Base-by-base conservation (phyloP, 1,139 yeast species). In the Suhomyces chickasaworum region DNA sequence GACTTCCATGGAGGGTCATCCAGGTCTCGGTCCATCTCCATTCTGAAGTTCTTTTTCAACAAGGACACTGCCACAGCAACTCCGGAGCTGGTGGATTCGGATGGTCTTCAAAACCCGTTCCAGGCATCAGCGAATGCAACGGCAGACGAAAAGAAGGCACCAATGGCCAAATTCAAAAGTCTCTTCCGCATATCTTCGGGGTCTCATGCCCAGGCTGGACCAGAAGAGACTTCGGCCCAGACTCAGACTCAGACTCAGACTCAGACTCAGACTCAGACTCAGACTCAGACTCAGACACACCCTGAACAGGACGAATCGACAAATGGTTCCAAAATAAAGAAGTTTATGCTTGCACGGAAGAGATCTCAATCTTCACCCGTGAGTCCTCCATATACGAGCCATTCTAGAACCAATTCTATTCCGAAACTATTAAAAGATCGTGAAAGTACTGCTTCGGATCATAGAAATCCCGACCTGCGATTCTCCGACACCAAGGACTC, bases 321-420 rank as follows among this genome's bases (percentile, higher is more conserved):
- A 12, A 42, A 25, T 25, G 37, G 21, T n/a, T 27, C 45, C 21
- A 33, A 38, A 25, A 32, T 46, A 27, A 46, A 37, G 30, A 48
- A 46, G 32, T 57, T 61, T 37, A 48, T 53, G 55, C 41, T 55
- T 32, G 61, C 63, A 13, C 47, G 68, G 41, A 58, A 63, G 50
- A 44, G 69, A 32, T 59, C 66, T 23, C 59, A 58, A 38, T 57
- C 71, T n/a, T 55, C 57, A 39, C 59, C 66, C 12, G 47, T 47
- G 44, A 55, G 49, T 37, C 50, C 50, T 35, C 58, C 39, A 36
- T 40, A 25, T 15, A 47, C 29, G 12, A 36, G 44, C 10, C 42
- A 43, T 13, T 22, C 45, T 16, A 18, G 42, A 7, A 20, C 45
- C 8, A 36, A 20, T 7, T 48, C 51, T 3, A 40, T 20, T 17